These are phyloP conservation scores for Nicotiana rustica DNA, from an alignment of 305 asterid species.

Conservation along the genomic window DNA sequence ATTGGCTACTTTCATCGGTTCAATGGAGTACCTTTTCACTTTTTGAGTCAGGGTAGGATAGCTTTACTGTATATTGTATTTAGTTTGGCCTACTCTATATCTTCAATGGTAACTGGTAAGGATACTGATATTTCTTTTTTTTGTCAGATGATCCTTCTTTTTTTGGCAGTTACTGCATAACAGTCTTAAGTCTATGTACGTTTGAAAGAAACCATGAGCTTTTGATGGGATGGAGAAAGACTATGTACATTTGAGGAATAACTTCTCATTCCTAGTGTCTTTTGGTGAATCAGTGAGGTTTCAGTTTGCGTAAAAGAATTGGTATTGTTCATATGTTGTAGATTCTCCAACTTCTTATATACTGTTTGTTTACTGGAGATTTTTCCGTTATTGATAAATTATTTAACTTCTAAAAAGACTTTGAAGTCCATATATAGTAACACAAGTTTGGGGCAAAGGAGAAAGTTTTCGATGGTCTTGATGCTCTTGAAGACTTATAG, in stretches of 20 bases:
- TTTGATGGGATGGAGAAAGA: slow-evolving; percentile 21
- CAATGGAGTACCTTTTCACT: slow-evolving; percentile 9
- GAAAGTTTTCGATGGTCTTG: neutral
- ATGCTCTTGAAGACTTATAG: neutral
- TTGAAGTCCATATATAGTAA: neutral
- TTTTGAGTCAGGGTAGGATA: slow-evolving; percentile 10
- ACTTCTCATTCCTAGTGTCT: neutral
- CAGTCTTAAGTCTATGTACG: neutral
- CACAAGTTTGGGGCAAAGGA: neutral
- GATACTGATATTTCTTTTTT: neutral
- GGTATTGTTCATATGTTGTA: neutral
- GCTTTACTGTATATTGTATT: neutral
- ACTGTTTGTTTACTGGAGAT: neutral
- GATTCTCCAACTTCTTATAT: neutral
- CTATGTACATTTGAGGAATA: slow-evolving; percentile 2
- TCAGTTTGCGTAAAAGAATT: slow-evolving; percentile 1
- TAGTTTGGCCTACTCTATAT: neutral
- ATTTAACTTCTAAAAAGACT: neutral
- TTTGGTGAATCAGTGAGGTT: neutral
- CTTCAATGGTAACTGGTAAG: neutral
- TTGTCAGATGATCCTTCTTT: neutral
- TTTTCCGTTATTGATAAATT: neutral
- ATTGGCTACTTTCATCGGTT: neutral
- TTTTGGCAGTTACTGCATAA: slow-evolving; percentile 6
- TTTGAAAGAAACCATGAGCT: slow-evolving; percentile 23